phyloP scores from a whole-genome alignment of 345 rosid species.

The Isatis tinctoria region DNA sequence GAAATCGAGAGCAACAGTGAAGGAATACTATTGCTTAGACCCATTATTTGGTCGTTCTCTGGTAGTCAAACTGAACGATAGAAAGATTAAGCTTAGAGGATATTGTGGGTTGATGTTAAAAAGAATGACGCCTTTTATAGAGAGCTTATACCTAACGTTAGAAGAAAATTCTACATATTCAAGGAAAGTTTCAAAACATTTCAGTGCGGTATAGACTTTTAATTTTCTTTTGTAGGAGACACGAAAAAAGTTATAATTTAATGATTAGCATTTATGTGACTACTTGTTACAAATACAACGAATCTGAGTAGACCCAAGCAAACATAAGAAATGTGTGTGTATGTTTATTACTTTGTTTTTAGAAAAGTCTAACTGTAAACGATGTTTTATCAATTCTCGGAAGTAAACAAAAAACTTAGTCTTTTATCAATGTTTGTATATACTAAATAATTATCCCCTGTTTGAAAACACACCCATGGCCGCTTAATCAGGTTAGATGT shows the following conservation, averaged over 20 bases:
- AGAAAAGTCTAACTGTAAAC: too few relatives aligned
- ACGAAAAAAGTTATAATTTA: not conserved
- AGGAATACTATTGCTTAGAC: conserved; percentile 8
- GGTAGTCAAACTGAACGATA: not conserved
- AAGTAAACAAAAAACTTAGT: too few relatives aligned
- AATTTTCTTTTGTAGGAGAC: not conserved
- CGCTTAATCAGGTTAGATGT: too few relatives aligned
- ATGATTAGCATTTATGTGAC: not conserved
- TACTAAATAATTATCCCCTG: too few relatives aligned
- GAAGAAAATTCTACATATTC: conserved; percentile 5
- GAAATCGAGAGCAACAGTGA: not conserved
- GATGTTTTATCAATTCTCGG: too few relatives aligned
- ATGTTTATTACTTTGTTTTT: too few relatives aligned
- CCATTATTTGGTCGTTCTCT: conserved; percentile 8
- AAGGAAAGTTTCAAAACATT: not conserved
- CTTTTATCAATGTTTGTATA: too few relatives aligned
- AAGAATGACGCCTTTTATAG: conserved; percentile 15
- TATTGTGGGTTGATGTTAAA: not conserved
- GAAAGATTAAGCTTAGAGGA: conserved; percentile 4
- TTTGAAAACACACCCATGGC: too few relatives aligned
- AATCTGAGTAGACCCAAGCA: not conserved
- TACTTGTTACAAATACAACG: not conserved
- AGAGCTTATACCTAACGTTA: not conserved
- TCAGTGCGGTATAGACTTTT: not conserved
- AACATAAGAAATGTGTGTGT: not conserved